Conservation (phyloP, 495 filamentous ascomycete genomes). For the Tuber indicum region DNA sequence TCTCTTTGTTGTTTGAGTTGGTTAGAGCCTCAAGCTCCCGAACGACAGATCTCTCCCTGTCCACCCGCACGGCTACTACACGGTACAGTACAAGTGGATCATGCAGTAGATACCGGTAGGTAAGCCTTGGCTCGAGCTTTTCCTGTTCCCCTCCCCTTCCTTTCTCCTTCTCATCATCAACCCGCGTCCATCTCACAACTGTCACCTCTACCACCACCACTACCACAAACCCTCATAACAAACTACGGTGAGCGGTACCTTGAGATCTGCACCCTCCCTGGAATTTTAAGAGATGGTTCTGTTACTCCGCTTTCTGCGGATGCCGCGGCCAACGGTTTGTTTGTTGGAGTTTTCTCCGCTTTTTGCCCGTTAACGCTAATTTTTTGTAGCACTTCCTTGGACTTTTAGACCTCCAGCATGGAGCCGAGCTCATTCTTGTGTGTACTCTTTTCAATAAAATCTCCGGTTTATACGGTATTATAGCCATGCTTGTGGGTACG, state of each 20-base stretch:
- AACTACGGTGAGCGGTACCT: not conserved
- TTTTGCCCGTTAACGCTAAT: conserved; percentile 1
- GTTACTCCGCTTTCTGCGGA: conserved; percentile 31
- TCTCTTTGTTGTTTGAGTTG: conserved; percentile 5
- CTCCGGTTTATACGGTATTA: conserved; percentile 78
- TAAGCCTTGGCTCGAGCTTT: conserved; percentile 6
- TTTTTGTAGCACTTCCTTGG: conserved; percentile 64
- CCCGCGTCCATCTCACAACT: not conserved
- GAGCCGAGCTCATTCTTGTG: conserved; percentile 71
- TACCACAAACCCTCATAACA: not conserved
- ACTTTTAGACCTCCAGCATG: conserved; percentile 75
- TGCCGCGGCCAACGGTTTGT: conserved; percentile 33
- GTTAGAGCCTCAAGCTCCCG: not conserved
- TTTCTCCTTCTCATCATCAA: not conserved
- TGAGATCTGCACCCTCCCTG: not conserved
- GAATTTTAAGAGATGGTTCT: conserved; percentile 17
- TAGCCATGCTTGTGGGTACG: conserved; percentile 72
- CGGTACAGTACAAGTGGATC: no score
- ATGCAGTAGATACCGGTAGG: not conserved
- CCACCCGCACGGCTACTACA: conserved; percentile 1
- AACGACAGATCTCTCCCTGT: not conserved
- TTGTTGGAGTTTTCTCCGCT: not conserved
- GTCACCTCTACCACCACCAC: not conserved
- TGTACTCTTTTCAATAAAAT: conserved; percentile 80
- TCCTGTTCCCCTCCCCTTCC: not conserved